phyloP scores from a whole-genome alignment of 2,329 filamentous ascomycete species.

The Daldinia eschscholtzii region DNA sequence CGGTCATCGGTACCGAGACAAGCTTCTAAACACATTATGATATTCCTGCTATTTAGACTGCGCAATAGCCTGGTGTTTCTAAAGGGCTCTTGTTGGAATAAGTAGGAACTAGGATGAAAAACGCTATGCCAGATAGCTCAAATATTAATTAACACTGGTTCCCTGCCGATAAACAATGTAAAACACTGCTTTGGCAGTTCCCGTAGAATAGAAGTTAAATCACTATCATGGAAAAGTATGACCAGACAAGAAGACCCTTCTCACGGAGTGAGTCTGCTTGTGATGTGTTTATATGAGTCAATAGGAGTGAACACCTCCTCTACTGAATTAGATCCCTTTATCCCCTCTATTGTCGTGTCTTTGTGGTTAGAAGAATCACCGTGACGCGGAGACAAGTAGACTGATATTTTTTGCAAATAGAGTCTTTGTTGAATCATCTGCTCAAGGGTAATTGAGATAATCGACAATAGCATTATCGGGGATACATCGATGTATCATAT shows the following conservation, averaged over 20 bases:
- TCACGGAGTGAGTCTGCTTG: not conserved
- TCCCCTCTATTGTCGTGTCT: not conserved
- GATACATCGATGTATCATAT: not conserved
- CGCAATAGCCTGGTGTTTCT: not conserved
- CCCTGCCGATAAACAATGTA: not conserved
- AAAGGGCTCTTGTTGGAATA: not conserved
- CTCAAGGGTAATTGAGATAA: not conserved
- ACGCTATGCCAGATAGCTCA: slow-evolving; percentile 28
- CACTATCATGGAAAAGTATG: not conserved
- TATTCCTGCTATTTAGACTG: not conserved
- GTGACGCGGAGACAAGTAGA: slow-evolving; percentile 7
- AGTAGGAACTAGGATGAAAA: not conserved
- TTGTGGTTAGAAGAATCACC: slow-evolving; percentile 10
- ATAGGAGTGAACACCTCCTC: slow-evolving; percentile 1
- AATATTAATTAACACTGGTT: slow-evolving; percentile 5
- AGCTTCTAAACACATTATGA: not conserved
- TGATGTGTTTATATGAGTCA: slow-evolving; percentile 23
- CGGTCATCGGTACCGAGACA: slow-evolving; percentile 22
- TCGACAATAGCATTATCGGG: not conserved
- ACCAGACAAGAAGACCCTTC: not conserved
- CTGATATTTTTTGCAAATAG: not conserved
- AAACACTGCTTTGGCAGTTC: not conserved
- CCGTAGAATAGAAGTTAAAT: not conserved
- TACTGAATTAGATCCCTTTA: not conserved
- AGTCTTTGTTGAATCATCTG: slow-evolving; percentile 9